Evolutionary conservation across 1,284 basidiomycete genomes (phyloP).

Genomic region (Cerrena zonata): DNA sequence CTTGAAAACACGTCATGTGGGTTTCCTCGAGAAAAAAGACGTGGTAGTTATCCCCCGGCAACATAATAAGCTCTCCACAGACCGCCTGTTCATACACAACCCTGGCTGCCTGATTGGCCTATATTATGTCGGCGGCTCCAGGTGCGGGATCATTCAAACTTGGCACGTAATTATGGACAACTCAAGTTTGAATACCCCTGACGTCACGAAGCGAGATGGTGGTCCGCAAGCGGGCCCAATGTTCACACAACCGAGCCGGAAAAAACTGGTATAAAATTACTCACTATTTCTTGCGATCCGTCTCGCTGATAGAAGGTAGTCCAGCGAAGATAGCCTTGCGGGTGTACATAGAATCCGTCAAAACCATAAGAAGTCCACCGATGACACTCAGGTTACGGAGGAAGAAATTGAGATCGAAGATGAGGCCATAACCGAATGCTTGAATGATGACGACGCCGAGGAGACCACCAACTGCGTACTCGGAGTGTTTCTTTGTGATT

Average conservation of each 20-base stretch:
- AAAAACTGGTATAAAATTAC: constrained; percentile 26
- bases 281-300: constrained; percentile 96
- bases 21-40: too few species aligned
- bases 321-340: constrained; percentile 89
- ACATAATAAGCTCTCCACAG: too few species aligned
- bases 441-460: constrained; percentile 90
- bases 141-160: too few species aligned
- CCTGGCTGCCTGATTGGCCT: too few species aligned
- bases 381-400: constrained; percentile 51
- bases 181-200: not conserved
- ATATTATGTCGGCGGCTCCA: too few species aligned
- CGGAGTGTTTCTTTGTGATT: constrained; percentile 83
- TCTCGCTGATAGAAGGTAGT: constrained; percentile 85
- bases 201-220: constrained; percentile 7
- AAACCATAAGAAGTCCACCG: constrained; percentile 79
- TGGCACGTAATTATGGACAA: too few species aligned
- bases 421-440: constrained; percentile 51
- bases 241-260: too few species aligned
- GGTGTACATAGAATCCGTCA: constrained; percentile 88
- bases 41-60: too few species aligned
- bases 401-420: constrained; percentile 95
- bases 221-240: too few species aligned
- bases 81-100: too few species aligned
- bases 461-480: constrained; percentile 85
- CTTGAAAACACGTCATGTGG: not conserved